Evolutionary conservation across 2,329 filamentous ascomycete species (phyloP).

Genomic region (Penicillium sp.): DNA sequence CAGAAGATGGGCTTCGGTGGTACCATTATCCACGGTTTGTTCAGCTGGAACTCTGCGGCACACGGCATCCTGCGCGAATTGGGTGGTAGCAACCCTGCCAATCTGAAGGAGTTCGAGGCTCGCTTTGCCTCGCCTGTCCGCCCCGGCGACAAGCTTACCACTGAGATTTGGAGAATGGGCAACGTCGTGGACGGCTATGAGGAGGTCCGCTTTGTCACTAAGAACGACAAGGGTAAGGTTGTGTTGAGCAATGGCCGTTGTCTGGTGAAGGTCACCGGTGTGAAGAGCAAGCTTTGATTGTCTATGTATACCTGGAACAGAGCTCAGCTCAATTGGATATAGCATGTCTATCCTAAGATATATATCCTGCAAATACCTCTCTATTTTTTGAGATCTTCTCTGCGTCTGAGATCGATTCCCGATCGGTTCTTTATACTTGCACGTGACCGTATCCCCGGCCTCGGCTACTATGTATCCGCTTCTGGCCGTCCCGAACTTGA

Average conservation of each 20-base stretch:
- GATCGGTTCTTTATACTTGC: background rate
- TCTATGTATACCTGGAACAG: background rate
- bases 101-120: conserved; percentile 84
- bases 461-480: conserved; percentile 5
- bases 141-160: conserved; percentile 76
- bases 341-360: background rate
- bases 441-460: conserved; percentile 10
- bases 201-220: conserved; percentile 75
- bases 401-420: too few species aligned
- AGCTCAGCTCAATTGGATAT: background rate
- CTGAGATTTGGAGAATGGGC: conserved; percentile 76
- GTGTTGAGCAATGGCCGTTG: conserved; percentile 84
- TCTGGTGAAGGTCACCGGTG: conserved; percentile 62
- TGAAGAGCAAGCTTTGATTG: conserved; percentile 61
- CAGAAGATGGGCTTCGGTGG: conserved; percentile 88
- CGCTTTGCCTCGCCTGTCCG: conserved; percentile 80
- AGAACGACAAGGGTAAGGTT: conserved; percentile 75
- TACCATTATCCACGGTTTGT: conserved; percentile 83
- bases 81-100: conserved; percentile 72
- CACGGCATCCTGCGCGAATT: conserved; percentile 70
- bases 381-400: too few species aligned
- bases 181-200: conserved; percentile 62
- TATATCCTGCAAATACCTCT: background rate
- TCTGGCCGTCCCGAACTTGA: background rate
- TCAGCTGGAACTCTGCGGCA: conserved; percentile 75